Evolutionary conservation across 2,329 filamentous ascomycete genomes (phyloP).

Genomic region (Macrophomina tecta): DNA sequence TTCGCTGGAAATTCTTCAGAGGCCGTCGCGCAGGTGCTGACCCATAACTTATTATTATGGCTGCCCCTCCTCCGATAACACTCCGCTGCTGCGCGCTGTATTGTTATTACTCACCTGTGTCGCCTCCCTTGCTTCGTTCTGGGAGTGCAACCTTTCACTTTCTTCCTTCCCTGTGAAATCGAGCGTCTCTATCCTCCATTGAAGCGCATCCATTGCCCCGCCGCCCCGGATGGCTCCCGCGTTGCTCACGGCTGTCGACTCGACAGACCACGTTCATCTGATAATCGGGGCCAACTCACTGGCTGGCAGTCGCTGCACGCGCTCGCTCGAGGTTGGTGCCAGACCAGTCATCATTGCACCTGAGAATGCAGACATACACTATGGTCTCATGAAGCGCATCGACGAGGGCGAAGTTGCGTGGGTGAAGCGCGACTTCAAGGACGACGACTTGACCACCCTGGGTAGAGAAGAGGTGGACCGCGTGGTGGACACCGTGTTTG

Average conservation of each 20-base stretch:
- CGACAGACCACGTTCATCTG: conserved; percentile 75
- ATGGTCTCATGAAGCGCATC: conserved; percentile 67
- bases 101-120: background rate
- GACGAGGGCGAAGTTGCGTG: conserved; percentile 71
- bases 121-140: background rate
- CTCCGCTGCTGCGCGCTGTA: conserved; percentile 5
- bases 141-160: too few species aligned
- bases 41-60: conserved; percentile 17
- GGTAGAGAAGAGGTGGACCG: conserved; percentile 79
- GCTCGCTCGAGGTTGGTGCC: conserved; percentile 82
- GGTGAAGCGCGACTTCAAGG: conserved; percentile 69
- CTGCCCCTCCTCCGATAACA: conserved; percentile 19
- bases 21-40: conserved; percentile 8
- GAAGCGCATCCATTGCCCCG: conserved; percentile 1
- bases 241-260: conserved; percentile 76
- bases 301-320: conserved; percentile 80
- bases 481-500: conserved; percentile 91
- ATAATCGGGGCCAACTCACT: conserved; percentile 86
- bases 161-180: background rate
- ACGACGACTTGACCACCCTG: conserved; percentile 73
- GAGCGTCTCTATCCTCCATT: background rate
- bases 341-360: conserved; percentile 79
- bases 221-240: conserved; percentile 53
- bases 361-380: conserved; percentile 64
- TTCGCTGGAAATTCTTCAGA: conserved; percentile 27